Conservation (phyloP, 805 yeast species). For the Jamesozyma spencerorum region DNA sequence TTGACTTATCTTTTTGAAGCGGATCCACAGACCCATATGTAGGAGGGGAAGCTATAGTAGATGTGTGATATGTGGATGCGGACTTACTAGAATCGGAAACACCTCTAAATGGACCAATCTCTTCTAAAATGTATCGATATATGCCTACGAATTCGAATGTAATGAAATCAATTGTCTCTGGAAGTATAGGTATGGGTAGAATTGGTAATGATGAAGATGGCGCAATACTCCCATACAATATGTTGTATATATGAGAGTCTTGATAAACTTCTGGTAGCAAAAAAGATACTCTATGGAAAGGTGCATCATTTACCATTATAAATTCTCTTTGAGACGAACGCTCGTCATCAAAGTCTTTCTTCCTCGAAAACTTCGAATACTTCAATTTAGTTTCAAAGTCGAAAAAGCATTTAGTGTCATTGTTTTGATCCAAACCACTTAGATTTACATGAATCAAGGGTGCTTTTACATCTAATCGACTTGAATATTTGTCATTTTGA, state of each 20-base stretch:
- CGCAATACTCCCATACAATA: conserved; percentile 41
- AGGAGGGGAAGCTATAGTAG: neutral
- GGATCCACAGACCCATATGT: neutral
- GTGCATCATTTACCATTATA: conserved; percentile 63
- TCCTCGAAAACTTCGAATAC: conserved; percentile 51
- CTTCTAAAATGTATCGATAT: conserved; percentile 8
- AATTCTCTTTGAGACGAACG: conserved; percentile 53
- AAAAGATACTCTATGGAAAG: conserved; percentile 73
- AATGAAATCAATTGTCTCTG: conserved; percentile 38
- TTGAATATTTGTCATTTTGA: conserved; percentile 56
- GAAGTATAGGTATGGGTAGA: conserved; percentile 49
- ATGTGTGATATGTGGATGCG: neutral
- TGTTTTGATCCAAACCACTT: conserved; percentile 18
- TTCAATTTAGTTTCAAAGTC: conserved; percentile 48
- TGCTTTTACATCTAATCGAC: conserved; percentile 41
- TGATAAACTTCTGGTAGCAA: conserved; percentile 46
- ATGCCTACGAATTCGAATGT: conserved; percentile 30
- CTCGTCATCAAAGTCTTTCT: conserved; percentile 34
- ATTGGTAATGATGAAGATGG: conserved; percentile 59
- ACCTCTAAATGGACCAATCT: neutral
- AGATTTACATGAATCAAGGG: conserved; percentile 35
- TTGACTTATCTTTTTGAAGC: too few species aligned
- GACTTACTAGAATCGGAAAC: neutral
- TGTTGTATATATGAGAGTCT: conserved; percentile 36
- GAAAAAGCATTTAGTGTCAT: conserved; percentile 26